Conservation (phyloP, 176 grass and related monocot species). For the Chloris gayana region DNA sequence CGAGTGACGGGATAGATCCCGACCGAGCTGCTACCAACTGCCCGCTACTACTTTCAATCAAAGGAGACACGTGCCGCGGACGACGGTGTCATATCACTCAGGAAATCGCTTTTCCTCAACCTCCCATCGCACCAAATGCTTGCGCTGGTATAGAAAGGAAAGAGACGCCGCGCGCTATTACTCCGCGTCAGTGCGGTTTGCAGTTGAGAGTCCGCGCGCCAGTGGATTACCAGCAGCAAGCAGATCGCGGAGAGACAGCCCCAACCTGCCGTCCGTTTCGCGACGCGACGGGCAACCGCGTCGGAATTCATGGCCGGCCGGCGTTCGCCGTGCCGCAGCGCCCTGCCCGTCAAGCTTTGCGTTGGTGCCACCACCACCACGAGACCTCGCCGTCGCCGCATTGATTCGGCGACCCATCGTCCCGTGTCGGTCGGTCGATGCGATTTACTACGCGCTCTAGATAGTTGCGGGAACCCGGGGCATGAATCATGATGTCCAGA, state of each 20-base stretch:
- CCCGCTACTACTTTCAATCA: background rate
- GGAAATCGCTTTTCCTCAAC: background rate
- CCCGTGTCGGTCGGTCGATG: no score
- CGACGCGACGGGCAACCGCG: conserved; percentile 3
- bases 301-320: background rate
- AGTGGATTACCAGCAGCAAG: background rate
- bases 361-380: background rate
- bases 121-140: background rate
- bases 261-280: background rate
- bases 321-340: background rate
- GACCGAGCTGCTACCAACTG: conserved; percentile 26
- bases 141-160: background rate
- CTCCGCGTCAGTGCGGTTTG: conserved; percentile 25
- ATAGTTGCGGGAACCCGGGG: background rate
- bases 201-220: conserved; percentile 24
- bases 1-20: background rate
- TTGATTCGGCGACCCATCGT: background rate
- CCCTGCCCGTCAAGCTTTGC: no score
- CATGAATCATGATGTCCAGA: background rate
- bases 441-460: background rate
- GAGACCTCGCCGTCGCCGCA: background rate
- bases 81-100: background rate
- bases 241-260: background rate
- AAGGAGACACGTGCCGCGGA: conserved; percentile 1
- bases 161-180: background rate